Conservation (phyloP, 192 early-diverging fungal genomes). For the Pilaira anomala region DNA sequence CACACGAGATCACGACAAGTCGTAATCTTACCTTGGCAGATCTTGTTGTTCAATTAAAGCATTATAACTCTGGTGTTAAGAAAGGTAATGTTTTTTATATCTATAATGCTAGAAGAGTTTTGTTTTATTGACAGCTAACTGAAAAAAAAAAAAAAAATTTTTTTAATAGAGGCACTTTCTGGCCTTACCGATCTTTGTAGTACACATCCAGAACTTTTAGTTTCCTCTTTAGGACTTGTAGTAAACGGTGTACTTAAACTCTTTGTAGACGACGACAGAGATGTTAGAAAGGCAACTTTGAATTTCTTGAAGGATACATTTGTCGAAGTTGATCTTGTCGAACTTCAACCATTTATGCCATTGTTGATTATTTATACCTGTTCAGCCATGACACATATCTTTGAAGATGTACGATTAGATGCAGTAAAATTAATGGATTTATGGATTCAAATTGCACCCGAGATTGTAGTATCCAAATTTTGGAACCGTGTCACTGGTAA, state of each 20-base stretch:
- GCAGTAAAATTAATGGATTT: conserved; percentile 75
- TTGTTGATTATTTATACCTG: conserved; percentile 76
- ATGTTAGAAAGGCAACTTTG: conserved; percentile 38
- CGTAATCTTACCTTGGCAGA: conserved; percentile 76
- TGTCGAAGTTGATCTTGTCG: conserved; percentile 34
- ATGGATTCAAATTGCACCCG: conserved; percentile 64
- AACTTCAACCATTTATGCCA: conserved; percentile 76
- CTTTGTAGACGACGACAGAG: conserved; percentile 49
- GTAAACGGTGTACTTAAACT: conserved; percentile 47
- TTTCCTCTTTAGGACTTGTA: conserved; percentile 41
- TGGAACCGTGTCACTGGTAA: conserved; percentile 70
- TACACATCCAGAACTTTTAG: conserved; percentile 41
- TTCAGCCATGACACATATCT: conserved; percentile 87
- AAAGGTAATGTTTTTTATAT: conserved; percentile 40
- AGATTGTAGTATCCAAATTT: conserved; percentile 56
- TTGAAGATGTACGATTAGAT: conserved; percentile 81
- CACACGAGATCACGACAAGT: conserved; percentile 64
- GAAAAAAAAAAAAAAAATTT: neutral
- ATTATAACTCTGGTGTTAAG: conserved; percentile 64
- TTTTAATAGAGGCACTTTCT: conserved; percentile 41
- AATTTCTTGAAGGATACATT: conserved; percentile 37
- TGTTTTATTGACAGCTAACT: neutral
- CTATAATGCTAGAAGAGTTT: neutral
- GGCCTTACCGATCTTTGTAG: conserved; percentile 49
- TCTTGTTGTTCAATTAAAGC: conserved; percentile 68